phyloP scores from a whole-genome alignment of 768 basidiomycete genomes.

The Boletellus ananas region DNA sequence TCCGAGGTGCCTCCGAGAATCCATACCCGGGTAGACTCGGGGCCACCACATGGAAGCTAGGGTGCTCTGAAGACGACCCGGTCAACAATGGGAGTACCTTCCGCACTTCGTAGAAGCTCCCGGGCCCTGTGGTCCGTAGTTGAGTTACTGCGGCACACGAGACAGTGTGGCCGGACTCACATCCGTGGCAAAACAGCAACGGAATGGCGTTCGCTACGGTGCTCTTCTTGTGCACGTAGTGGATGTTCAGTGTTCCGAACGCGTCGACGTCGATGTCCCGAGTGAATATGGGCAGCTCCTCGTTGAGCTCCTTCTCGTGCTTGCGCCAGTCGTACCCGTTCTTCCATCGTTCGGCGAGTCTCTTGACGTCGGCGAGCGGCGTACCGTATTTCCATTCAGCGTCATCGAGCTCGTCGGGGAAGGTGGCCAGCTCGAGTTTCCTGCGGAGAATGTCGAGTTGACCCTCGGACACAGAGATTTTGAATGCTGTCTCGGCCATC shows the following conservation, averaged over 20 bases:
- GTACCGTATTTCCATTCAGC: conserved; percentile 50
- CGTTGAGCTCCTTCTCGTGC: conserved; percentile 49
- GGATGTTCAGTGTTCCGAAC: conserved; percentile 48
- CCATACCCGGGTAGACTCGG: conserved; percentile 58
- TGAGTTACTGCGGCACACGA: background rate
- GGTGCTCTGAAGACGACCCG: conserved; percentile 37
- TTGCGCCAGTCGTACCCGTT: conserved; percentile 54
- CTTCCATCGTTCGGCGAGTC: conserved; percentile 49
- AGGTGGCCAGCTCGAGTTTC: conserved; percentile 45
- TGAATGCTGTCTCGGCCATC: conserved; percentile 43
- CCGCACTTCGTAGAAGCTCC: conserved; percentile 52
- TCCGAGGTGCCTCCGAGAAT: conserved; percentile 55
- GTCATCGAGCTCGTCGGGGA: conserved; percentile 57
- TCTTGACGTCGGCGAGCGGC: conserved; percentile 46
- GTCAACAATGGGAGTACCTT: conserved; percentile 56
- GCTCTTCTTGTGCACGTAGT: conserved; percentile 58
- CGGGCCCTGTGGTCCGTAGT: conserved; percentile 46
- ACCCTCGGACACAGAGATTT: conserved; percentile 42
- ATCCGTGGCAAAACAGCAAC: conserved; percentile 59
- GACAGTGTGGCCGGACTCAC: conserved; percentile 26
- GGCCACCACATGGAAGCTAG: conserved; percentile 62
- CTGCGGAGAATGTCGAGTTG: conserved; percentile 37
- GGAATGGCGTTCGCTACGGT: conserved; percentile 44
- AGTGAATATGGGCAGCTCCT: conserved; percentile 52
- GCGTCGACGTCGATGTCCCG: conserved; percentile 46